Conservation (phyloP, 2,329 filamentous ascomycete genomes). For the Beauveria rudraprayagi region DNA sequence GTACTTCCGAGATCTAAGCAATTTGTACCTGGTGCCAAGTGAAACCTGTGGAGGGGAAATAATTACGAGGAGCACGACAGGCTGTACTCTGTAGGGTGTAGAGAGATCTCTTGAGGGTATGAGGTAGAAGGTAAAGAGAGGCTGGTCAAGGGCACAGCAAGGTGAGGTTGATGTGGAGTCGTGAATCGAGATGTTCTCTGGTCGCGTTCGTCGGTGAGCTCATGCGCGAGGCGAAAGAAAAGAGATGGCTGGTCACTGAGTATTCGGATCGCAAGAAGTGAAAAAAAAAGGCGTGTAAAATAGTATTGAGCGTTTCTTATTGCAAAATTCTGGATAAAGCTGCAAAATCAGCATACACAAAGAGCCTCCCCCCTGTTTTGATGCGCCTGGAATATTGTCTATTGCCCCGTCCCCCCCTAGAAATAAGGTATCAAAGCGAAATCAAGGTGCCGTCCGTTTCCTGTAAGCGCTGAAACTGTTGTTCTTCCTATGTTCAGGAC, state of each 20-base stretch:
- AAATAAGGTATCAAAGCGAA: neutral
- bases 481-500: neutral
- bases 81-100: too few relatives aligned
- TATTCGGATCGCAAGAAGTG: neutral
- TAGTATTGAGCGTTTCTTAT: neutral
- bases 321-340: neutral
- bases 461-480: neutral
- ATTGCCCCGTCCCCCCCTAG: too few relatives aligned
- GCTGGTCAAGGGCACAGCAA: neutral
- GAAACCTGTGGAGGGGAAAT: neutral
- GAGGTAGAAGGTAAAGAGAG: neutral
- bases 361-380: neutral
- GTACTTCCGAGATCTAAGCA: too few relatives aligned
- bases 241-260: neutral
- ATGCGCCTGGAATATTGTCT: neutral
- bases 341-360: neutral
- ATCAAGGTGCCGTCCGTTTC: neutral
- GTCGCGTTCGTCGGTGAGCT: neutral
- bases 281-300: neutral
- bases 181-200: neutral
- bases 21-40: too few relatives aligned
- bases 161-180: neutral
- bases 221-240: neutral
- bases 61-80: too few relatives aligned
- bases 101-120: too few relatives aligned